These are phyloP conservation scores for Suhomyces panamericanus DNA, from an alignment of 1,139 yeast genomes.

Conservation along the genomic window DNA sequence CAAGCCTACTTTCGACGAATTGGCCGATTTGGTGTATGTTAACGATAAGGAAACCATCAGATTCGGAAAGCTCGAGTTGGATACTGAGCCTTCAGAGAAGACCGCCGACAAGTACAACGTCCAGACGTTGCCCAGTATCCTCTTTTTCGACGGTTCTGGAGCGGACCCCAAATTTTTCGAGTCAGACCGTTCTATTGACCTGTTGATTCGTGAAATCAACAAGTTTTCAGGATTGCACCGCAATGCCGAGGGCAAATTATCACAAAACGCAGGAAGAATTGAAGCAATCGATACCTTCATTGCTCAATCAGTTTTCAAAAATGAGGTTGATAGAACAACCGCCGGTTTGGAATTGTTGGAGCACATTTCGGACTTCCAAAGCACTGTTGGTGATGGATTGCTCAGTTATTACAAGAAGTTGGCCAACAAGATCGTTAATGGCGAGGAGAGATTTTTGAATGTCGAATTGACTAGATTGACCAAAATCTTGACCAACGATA, in stretches of 20 bases:
- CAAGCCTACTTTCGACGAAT: constrained; percentile 29
- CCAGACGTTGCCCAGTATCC: constrained; percentile 52
- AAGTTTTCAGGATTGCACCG: constrained; percentile 54
- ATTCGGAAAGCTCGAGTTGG: constrained; percentile 51
- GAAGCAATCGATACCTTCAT: constrained; percentile 40
- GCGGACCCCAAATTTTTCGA: constrained; percentile 41
- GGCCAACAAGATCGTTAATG: constrained; percentile 49
- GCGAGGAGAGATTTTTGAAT: constrained; percentile 47
- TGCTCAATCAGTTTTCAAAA: constrained; percentile 20
- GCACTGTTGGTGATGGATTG: constrained; percentile 13
- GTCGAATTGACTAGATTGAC: constrained; percentile 55
- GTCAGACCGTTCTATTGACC: constrained; percentile 44
- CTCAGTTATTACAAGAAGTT: constrained; percentile 50
- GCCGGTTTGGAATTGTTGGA: constrained; percentile 18
- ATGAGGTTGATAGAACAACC: constrained; percentile 7
- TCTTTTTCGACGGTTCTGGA: constrained; percentile 39
- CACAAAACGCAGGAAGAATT: constrained; percentile 56
- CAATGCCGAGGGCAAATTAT: constrained; percentile 49
- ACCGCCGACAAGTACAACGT: constrained; percentile 46
- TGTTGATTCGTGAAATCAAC: constrained; percentile 53
- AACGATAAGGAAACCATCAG: constrained; percentile 35
- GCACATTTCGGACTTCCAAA: constrained; percentile 12
- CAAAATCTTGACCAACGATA: constrained; percentile 41
- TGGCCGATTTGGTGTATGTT: constrained; percentile 35
- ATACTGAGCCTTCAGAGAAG: constrained; percentile 43